Conservation (phyloP, 208 protist genomes). For the Wallacemonas sp. region DNA sequence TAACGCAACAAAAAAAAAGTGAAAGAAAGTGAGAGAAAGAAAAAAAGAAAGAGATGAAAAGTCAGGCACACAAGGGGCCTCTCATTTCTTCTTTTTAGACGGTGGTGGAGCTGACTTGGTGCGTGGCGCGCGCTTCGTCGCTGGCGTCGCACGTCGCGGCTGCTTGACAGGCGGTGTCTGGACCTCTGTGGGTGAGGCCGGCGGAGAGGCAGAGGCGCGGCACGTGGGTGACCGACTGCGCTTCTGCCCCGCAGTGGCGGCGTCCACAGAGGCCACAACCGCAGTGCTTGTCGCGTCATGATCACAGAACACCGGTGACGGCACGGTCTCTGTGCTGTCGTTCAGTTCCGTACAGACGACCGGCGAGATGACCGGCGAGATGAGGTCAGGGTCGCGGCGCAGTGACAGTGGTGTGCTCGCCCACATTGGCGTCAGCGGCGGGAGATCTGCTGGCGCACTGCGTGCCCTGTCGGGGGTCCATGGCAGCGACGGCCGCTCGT, state of each 20-base stretch:
- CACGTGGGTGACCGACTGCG: not conserved
- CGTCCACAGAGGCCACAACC: not conserved
- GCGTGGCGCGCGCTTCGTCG: no score
- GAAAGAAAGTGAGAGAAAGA: slow-evolving; percentile 14
- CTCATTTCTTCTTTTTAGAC: no score
- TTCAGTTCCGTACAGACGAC: not conserved
- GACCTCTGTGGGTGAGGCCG: not conserved
- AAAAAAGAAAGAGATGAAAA: slow-evolving; percentile 17
- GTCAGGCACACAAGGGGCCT: not conserved
- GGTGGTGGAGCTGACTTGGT: no score
- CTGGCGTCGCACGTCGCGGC: not conserved
- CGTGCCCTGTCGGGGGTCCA: no score
- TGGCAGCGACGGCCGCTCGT: no score
- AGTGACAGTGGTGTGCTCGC: no score
- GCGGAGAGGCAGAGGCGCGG: no score
- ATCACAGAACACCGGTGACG: no score
- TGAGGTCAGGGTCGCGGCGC: no score
- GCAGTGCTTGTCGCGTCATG: no score
- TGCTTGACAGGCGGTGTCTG: not conserved
- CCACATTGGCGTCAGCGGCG: not conserved
- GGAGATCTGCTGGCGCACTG: no score
- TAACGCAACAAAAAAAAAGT: slow-evolving; percentile 7
- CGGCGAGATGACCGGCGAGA: no score
- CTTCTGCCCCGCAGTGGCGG: not conserved
- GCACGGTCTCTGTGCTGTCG: not conserved